Evolutionary conservation across 2,329 filamentous ascomycete genomes (phyloP).

Genomic region (Sporothrix globosa): DNA sequence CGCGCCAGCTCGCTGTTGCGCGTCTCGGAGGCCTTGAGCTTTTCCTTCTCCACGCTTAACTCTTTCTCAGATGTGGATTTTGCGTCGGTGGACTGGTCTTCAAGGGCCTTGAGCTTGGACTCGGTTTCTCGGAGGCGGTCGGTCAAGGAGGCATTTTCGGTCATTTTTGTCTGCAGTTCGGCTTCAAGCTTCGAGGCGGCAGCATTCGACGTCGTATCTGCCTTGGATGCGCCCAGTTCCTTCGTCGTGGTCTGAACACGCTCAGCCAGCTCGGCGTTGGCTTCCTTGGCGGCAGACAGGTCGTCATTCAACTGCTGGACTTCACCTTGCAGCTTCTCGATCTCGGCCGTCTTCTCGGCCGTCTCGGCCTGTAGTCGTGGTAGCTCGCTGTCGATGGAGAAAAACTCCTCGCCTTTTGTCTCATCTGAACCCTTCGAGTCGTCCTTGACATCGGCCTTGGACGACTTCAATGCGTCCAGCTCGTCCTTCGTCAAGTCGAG

Average conservation of each 20-base stretch:
- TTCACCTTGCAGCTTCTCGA: slow-evolving; percentile 70
- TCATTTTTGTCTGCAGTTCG: slow-evolving; percentile 52
- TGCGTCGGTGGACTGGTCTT: slow-evolving; percentile 45
- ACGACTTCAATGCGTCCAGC: slow-evolving; percentile 53
- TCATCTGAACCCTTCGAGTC: slow-evolving; percentile 9
- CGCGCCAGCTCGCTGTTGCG: slow-evolving; percentile 47
- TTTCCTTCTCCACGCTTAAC: slow-evolving; percentile 42
- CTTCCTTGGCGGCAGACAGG: slow-evolving; percentile 67
- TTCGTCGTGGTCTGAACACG: slow-evolving; percentile 69
- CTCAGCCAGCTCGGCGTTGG: slow-evolving; percentile 65
- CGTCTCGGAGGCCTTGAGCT: slow-evolving; percentile 44
- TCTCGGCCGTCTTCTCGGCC: slow-evolving; percentile 67
- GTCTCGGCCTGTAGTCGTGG: slow-evolving; percentile 78
- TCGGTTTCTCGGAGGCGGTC: slow-evolving; percentile 52
- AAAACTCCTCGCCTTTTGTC: slow-evolving; percentile 70
- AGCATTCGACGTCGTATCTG: neutral
- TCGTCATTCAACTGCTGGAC: slow-evolving; percentile 70
- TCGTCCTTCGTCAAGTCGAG: slow-evolving; percentile 70
- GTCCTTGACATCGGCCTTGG: slow-evolving; percentile 43
- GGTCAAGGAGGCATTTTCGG: slow-evolving; percentile 55
- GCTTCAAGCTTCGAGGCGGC: slow-evolving; percentile 41
- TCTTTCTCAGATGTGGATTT: slow-evolving; percentile 42
- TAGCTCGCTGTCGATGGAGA: slow-evolving; percentile 88
- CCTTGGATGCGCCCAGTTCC: slow-evolving; percentile 53
- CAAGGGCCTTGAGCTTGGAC: slow-evolving; percentile 50